Conservation (phyloP, 148 eudicot genomes). For the Rhododendron ferrugineum region DNA sequence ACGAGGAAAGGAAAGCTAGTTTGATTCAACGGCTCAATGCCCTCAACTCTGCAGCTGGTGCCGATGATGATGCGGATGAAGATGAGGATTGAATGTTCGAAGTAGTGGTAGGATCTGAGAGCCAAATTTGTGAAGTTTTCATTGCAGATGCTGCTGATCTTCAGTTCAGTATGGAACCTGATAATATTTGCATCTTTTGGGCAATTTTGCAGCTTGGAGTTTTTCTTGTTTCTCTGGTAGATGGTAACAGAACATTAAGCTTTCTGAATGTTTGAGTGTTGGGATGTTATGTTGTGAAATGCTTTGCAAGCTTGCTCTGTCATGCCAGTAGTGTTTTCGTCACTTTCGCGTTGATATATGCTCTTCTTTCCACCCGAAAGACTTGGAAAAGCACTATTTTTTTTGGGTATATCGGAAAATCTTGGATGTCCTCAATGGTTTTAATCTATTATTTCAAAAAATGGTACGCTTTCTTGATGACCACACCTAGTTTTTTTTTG, state of each 20-base stretch:
- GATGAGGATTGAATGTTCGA: slow-evolving; percentile 34
- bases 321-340: background rate
- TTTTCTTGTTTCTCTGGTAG: background rate
- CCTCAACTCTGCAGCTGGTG: slow-evolving; percentile 56
- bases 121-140: slow-evolving; percentile 5
- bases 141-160: background rate
- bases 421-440: background rate
- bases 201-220: background rate
- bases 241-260: background rate
- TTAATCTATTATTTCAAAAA: too few species aligned
- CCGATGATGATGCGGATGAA: slow-evolving; percentile 41
- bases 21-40: slow-evolving; percentile 63
- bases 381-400: background rate
- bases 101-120: background rate
- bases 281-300: background rate
- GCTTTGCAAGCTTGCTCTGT: background rate
- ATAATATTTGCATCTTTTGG: slow-evolving; percentile 7
- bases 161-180: background rate
- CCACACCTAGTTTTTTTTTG: too few species aligned
- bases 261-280: background rate
- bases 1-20: slow-evolving; percentile 63
- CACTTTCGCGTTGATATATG: background rate
- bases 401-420: too few species aligned
- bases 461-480: too few species aligned
- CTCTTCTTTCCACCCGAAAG: background rate